Percentiles rank a stretch among this genome's conserved stretches.
These are phyloP conservation scores for Acacia pycnantha DNA, from an alignment of 331 rosid species.

Conservation along the genomic window DNA sequence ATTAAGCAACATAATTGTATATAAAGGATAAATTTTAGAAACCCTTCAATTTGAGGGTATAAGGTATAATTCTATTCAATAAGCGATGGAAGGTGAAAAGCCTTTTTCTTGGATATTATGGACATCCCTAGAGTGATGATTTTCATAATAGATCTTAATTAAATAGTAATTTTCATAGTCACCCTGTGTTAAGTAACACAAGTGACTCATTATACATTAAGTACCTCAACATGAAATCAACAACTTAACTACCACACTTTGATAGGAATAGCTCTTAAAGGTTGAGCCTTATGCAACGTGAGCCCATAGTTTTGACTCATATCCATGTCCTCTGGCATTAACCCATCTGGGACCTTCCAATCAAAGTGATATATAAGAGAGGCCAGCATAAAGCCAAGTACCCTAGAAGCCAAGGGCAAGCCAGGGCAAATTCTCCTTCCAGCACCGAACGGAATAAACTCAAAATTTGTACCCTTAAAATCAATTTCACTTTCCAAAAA, in stretches of 20 bases:
- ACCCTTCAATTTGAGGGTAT: too few species aligned
- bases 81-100: too few species aligned
- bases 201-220: background rate
- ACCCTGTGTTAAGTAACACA: background rate
- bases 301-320: constrained; percentile 1
- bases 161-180: background rate
- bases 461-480: background rate
- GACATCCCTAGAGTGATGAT: too few species aligned
- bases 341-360: background rate
- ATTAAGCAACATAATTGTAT: too few species aligned
- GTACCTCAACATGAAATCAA: background rate
- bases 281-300: background rate
- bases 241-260: background rate
- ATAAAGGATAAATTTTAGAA: too few species aligned
- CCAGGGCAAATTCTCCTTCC: constrained; percentile 19
- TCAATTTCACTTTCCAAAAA: background rate
- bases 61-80: too few species aligned
- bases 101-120: too few species aligned
- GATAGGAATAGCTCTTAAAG: background rate
- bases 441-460: constrained; percentile 20
- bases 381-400: constrained; percentile 8
- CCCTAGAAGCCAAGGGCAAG: constrained; percentile 5
- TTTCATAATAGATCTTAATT: too few species aligned
- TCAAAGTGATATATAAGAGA: constrained; percentile 19
- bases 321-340: background rate